These are phyloP conservation scores for Microascus cirrosus DNA, from an alignment of 2,329 filamentous ascomycete genomes.

Conservation along the genomic window DNA sequence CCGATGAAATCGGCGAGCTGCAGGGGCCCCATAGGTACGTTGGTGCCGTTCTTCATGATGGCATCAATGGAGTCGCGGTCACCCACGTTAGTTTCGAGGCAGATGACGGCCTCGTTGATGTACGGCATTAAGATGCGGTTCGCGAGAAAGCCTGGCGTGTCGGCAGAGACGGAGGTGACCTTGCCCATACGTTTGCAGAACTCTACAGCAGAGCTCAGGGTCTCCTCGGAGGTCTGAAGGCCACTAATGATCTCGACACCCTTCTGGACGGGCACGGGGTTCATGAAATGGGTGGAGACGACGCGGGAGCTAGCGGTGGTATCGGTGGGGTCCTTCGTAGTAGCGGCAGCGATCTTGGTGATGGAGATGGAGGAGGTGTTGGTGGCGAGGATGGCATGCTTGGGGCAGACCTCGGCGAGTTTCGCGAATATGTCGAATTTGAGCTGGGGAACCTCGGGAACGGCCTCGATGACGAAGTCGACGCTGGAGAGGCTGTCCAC, in stretches of 20 bases:
- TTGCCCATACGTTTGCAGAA: conserved; percentile 94
- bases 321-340: conserved; percentile 66
- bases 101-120: conserved; percentile 96
- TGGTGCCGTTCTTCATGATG: conserved; percentile 99
- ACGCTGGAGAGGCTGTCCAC: conserved; percentile 70
- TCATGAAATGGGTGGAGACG: conserved; percentile 98
- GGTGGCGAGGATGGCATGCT: conserved; percentile 84
- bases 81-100: conserved; percentile 86
- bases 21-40: conserved; percentile 94
- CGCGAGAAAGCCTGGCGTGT: conserved; percentile 87
- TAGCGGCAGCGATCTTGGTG: conserved; percentile 85
- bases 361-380: conserved; percentile 99
- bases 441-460: conserved; percentile 80
- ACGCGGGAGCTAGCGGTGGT: conserved; percentile 76
- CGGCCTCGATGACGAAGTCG: conserved; percentile 96
- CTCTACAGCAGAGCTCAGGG: conserved; percentile 68
- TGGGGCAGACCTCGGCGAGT: conserved; percentile 69
- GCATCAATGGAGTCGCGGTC: conserved; percentile 83
- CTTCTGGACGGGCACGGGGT: conserved; percentile 92
- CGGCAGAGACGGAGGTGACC: conserved; percentile 74
- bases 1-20: conserved; percentile 95
- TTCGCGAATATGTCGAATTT: conserved; percentile 81
- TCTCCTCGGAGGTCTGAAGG: conserved; percentile 76
- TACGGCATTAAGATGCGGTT: conserved; percentile 98
- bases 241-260: conserved; percentile 96